Evolutionary conservation across 2,329 filamentous ascomycete species (phyloP).

Genomic region (Curvularia lunata): DNA sequence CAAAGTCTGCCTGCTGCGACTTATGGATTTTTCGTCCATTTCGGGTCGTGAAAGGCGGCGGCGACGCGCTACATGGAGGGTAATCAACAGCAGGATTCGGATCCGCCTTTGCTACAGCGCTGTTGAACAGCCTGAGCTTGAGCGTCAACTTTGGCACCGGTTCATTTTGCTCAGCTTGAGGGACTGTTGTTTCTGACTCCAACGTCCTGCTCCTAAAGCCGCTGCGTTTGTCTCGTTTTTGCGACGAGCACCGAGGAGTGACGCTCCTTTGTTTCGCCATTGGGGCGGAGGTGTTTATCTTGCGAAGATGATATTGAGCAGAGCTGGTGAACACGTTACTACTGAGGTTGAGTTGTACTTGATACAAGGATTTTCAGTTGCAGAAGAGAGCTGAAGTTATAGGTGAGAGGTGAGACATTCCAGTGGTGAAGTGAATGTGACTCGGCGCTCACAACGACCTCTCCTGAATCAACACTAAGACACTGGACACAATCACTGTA

Average conservation of each 20-base stretch:
- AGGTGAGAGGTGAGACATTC: not conserved
- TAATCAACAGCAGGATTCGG: not conserved
- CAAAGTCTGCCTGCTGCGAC: not conserved
- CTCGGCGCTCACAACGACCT: not conserved
- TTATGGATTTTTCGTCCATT: slow-evolving; percentile 6
- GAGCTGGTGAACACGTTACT: not conserved
- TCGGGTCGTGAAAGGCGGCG: slow-evolving; percentile 3
- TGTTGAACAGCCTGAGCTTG: not conserved
- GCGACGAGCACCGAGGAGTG: not conserved
- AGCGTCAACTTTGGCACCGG: not conserved
- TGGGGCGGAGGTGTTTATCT: no score
- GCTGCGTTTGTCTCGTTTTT: not conserved
- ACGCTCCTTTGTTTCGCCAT: slow-evolving; percentile 4
- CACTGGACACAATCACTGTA: not conserved
- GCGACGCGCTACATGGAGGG: not conserved
- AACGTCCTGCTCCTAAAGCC: not conserved
- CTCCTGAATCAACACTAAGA: not conserved
- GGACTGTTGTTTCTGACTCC: slow-evolving; percentile 1
- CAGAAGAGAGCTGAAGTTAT: not conserved
- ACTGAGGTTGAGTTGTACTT: not conserved
- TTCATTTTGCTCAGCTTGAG: not conserved
- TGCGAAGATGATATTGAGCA: no score
- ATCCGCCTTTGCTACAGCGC: no score
- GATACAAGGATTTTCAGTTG: not conserved
- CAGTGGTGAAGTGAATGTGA: not conserved